A percentile compares a stretch with the other conserved stretches of the same genome.
phyloP scores from a whole-genome alignment of 2,329 filamentous ascomycete genomes.

The Fusarium haematococcum region DNA sequence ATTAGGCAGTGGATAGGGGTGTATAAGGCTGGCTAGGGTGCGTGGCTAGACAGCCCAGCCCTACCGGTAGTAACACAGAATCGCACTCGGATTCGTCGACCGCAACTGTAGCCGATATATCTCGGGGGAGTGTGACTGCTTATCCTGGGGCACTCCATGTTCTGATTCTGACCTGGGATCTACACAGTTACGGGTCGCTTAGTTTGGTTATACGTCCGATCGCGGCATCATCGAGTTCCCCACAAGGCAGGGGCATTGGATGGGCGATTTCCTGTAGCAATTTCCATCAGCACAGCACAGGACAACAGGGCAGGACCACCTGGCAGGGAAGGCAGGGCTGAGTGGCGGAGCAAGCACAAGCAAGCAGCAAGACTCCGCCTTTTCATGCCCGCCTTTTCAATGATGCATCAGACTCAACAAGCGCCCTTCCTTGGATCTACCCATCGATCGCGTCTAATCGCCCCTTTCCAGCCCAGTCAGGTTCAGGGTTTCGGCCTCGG shows the following conservation, averaged over 20 bases:
- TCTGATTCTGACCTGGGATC: not conserved
- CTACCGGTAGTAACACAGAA: not conserved
- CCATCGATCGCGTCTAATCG: not conserved
- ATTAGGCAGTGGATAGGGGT: not conserved
- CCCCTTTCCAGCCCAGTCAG: not conserved
- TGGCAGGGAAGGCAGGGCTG: not conserved
- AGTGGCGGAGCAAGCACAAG: not conserved
- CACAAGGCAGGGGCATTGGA: not conserved
- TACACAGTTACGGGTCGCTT: not conserved
- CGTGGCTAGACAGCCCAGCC: not conserved
- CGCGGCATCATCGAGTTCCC: not conserved
- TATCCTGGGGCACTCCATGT: not conserved
- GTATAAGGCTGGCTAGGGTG: not conserved
- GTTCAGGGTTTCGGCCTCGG: not conserved
- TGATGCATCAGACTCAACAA: not conserved
- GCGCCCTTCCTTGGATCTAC: not conserved
- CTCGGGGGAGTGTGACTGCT: not conserved
- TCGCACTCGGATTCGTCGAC: not conserved
- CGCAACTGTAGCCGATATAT: not conserved
- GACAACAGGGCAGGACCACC: not conserved
- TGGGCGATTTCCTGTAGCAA: not conserved
- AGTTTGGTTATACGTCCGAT: not conserved
- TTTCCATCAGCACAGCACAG: not conserved
- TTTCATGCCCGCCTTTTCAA: not conserved
- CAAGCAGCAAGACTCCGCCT: not conserved